Conservation (phyloP, 306 rosid genomes). For the Calophaca sinica region DNA sequence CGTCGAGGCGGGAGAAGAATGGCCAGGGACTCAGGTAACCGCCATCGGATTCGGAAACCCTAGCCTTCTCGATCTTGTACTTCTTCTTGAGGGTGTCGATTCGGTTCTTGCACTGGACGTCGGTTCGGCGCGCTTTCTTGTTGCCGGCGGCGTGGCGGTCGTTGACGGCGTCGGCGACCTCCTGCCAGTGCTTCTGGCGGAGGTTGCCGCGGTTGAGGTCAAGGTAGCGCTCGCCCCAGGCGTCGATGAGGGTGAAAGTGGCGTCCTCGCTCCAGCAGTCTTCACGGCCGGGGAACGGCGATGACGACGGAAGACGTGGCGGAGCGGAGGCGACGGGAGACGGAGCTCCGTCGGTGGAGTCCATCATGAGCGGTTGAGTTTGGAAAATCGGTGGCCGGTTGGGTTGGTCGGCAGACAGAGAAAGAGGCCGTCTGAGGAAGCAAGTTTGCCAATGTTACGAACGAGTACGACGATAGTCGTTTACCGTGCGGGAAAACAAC, state of each 20-base stretch:
- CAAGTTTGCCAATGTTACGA: slow-evolving; percentile 24
- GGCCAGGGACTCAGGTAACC: slow-evolving; percentile 69
- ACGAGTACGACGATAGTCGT: slow-evolving; percentile 47
- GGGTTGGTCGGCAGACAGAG: slow-evolving; percentile 18
- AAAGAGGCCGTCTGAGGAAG: slow-evolving; percentile 24
- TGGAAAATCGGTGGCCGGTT: not conserved
- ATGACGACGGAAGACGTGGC: slow-evolving; percentile 41
- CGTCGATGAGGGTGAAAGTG: slow-evolving; percentile 74
- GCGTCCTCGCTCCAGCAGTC: slow-evolving; percentile 82
- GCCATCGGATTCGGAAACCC: slow-evolving; percentile 63
- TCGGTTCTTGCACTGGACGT: slow-evolving; percentile 82
- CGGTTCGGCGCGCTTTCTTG: slow-evolving; percentile 61
- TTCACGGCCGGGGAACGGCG: slow-evolving; percentile 64
- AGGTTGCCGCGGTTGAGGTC: slow-evolving; percentile 78
- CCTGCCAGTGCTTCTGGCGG: slow-evolving; percentile 79
- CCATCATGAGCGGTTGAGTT: slow-evolving; percentile 44
- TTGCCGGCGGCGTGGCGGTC: slow-evolving; percentile 44
- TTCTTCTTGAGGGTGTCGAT: slow-evolving; percentile 84
- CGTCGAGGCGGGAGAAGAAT: slow-evolving; percentile 69
- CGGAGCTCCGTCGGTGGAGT: slow-evolving; percentile 50
- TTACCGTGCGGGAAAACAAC: slow-evolving; percentile 51
- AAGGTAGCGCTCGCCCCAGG: slow-evolving; percentile 76
- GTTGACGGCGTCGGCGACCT: slow-evolving; percentile 82
- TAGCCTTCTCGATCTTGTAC: slow-evolving; percentile 84
- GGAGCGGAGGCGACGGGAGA: slow-evolving; percentile 32